Percentiles rank a stretch among this genome's conserved stretches.
Conservation (phyloP, 306 rosid genomes). For the Clitoria ternatea region DNA sequence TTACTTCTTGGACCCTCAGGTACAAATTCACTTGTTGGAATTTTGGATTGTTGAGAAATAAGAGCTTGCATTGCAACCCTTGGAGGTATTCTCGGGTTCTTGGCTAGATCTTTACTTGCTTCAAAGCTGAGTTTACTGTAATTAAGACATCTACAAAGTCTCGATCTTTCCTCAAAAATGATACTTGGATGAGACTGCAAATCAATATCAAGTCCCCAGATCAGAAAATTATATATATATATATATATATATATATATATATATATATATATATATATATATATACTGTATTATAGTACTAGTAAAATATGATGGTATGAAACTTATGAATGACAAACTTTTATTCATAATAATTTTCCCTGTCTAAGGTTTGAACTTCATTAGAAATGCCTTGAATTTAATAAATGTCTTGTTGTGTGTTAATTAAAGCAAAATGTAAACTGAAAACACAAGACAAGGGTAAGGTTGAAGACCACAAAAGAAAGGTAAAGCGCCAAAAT, state of each 20-base stretch:
- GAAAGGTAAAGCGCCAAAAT: background rate
- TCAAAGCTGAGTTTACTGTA: conserved; percentile 67
- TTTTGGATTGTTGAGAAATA: conserved; percentile 51
- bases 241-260: too few species aligned
- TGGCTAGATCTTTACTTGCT: conserved; percentile 70
- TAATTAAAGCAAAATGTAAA: background rate
- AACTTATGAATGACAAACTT: background rate
- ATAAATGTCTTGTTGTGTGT: background rate
- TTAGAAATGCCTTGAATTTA: conserved; percentile 9
- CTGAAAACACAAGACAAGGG: background rate
- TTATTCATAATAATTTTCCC: background rate
- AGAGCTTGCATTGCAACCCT: conserved; percentile 70
- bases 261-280: too few species aligned
- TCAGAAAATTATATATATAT: background rate
- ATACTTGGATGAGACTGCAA: conserved; percentile 65
- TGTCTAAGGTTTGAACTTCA: background rate
- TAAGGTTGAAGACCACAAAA: background rate
- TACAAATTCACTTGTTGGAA: conserved; percentile 22
- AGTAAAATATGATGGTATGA: background rate
- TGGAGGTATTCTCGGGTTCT: conserved; percentile 84
- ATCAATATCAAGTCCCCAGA: background rate
- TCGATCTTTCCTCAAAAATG: conserved; percentile 63
- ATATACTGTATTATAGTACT: background rate
- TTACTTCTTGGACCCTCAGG: conserved; percentile 18
- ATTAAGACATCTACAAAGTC: conserved; percentile 67